These are phyloP conservation scores for Trichosporon coremiiforme DNA, from an alignment of 1,284 basidiomycete genomes.

Conservation along the genomic window DNA sequence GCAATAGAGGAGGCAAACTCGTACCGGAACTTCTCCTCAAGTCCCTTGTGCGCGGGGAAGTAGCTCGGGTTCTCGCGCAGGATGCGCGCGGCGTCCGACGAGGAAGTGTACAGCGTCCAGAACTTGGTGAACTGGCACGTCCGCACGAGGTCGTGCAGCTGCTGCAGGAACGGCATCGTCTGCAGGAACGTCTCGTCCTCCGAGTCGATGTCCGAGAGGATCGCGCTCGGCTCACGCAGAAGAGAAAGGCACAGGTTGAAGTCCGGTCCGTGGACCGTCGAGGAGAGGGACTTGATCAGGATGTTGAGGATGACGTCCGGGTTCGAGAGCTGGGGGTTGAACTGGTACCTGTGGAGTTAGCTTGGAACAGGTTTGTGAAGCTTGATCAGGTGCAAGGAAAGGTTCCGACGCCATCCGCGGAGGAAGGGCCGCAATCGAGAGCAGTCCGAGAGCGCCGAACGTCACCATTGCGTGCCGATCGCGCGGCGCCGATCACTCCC, in stretches of 20 bases:
- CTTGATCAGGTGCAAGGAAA: neutral
- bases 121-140: slow-evolving; percentile 89
- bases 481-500: neutral
- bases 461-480: neutral
- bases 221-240: slow-evolving; percentile 47
- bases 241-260: slow-evolving; percentile 91
- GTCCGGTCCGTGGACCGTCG: slow-evolving; percentile 71
- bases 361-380: neutral
- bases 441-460: neutral
- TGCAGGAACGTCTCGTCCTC: slow-evolving; percentile 74
- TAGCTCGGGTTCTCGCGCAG: slow-evolving; percentile 45
- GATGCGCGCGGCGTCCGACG: slow-evolving; percentile 45
- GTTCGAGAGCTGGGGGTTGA: slow-evolving; percentile 91
- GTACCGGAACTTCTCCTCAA: slow-evolving; percentile 42
- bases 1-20: slow-evolving; percentile 51
- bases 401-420: neutral
- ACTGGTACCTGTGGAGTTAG: slow-evolving; percentile 73
- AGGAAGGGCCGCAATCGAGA: no score
- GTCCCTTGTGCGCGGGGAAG: slow-evolving; percentile 48
- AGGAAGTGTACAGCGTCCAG: slow-evolving; percentile 75
- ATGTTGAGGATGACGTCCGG: slow-evolving; percentile 91
- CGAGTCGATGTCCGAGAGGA: slow-evolving; percentile 60
- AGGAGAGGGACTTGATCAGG: slow-evolving; percentile 86
- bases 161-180: slow-evolving; percentile 73
- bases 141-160: slow-evolving; percentile 74